Evolutionary conservation across 2,329 filamentous ascomycete species (phyloP), one percentile per base, ranked within the genome.

Genomic region (Xylariaceae sp.): DNA sequence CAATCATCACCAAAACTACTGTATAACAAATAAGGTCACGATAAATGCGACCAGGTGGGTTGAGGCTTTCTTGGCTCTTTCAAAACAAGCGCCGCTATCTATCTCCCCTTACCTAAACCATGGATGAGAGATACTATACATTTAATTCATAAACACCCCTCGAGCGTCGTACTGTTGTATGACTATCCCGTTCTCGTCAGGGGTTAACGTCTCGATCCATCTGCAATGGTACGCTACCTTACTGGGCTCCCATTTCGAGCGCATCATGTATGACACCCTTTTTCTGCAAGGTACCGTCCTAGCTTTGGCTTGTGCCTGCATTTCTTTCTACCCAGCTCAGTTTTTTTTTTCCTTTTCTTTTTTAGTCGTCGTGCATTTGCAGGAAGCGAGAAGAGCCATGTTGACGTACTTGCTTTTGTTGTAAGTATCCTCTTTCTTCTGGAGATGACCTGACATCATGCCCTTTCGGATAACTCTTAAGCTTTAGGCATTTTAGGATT

Each of bases 221-320:
- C 43, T 49, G 41, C 52, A 29, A 45, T 50, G 53, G 57, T 40
- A 57, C 45, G 44, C 37, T n/a, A 7, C 28, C 23, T n/a, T 53
- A 40, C 44, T 60, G 51, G 53, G 49, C 45, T 44, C 37, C 36
- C 12, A 41, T 28, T 8, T 44, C 5, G 40, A 37, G 51, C 43
- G 46, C 46, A 34, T 53, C 59, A 43, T 60, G 56, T 58, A 53
- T 58, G 54, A 23, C 43, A 44, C 53, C 60, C 24, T 50, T 33
- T 49, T 49, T 17, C 59, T 64, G 61, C 61, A 64, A 64, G 61
- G 61, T 62, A 62, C 61, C 59, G 53, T 36, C 28, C 45, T 56
- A 37, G 17, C 11, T 44, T 29, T 31, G 14, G 39, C 40, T 45
- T 28, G 45, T 47, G 16, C 49, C 34, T 37, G 26, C 45, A 31